phyloP scores from a whole-genome alignment of 2,329 filamentous ascomycete genomes.

The Calonectria hongkongensis region DNA sequence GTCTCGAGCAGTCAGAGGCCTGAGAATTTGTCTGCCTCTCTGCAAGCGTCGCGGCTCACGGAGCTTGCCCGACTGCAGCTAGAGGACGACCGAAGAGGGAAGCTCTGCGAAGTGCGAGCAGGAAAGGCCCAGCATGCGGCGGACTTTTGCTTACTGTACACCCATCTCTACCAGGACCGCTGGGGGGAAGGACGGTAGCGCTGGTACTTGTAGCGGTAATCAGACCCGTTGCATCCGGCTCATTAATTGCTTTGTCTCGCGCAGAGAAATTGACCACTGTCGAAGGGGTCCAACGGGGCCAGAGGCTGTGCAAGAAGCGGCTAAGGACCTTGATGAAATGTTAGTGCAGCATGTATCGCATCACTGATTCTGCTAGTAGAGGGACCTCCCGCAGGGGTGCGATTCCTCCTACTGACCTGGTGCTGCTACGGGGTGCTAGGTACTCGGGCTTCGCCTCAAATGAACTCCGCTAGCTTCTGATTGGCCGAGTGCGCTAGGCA shows the following conservation, averaged over 20 bases:
- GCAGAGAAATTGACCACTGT: conserved; percentile 15
- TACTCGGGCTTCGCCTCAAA: conserved; percentile 55
- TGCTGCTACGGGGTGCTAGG: conserved; percentile 3
- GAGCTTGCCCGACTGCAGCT: conserved; percentile 44
- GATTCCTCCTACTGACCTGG: conserved; percentile 48
- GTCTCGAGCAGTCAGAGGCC: conserved; percentile 45
- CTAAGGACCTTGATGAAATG: conserved; percentile 31
- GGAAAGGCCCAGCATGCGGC: background rate
- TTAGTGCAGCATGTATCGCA: conserved; percentile 44
- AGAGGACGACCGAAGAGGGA: conserved; percentile 40
- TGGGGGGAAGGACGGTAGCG: conserved; percentile 48
- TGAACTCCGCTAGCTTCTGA: conserved; percentile 48
- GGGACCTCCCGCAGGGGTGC: conserved; percentile 45
- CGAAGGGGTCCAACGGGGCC: conserved; percentile 8
- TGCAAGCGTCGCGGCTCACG: conserved; percentile 40
- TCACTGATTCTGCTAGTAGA: conserved; percentile 33
- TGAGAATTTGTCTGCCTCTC: conserved; percentile 48
- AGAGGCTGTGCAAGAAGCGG: conserved; percentile 22
- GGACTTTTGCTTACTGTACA: conserved; percentile 21
- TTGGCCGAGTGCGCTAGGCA: conserved; percentile 55
- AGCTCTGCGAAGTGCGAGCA: conserved; percentile 41
- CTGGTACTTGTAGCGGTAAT: conserved; percentile 47
- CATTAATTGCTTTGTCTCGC: conserved; percentile 21
- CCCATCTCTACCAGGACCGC: conserved; percentile 17
- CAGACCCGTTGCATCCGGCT: conserved; percentile 39